phyloP scores from a whole-genome alignment of 345 rosid genomes.

The Aegle marmelos region DNA sequence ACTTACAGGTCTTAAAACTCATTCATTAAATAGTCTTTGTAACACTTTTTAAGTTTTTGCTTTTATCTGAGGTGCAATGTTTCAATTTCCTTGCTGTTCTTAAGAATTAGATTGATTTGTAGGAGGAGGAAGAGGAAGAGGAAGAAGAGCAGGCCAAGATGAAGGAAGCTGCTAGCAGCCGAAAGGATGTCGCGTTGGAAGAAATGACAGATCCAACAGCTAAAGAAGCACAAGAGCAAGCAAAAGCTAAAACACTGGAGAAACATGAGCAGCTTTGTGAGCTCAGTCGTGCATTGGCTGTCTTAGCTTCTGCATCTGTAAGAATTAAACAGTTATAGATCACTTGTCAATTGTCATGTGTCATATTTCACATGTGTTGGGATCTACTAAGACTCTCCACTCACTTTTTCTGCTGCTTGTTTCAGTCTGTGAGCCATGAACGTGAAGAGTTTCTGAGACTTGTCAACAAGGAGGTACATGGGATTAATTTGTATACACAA shows the following conservation, averaged over 20 bases:
- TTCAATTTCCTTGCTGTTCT: background rate
- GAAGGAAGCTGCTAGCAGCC: conserved; percentile 61
- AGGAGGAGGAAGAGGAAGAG: conserved; percentile 92
- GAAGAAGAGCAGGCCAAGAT: conserved; percentile 85
- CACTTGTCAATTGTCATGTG: background rate
- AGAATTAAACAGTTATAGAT: conserved; percentile 23
- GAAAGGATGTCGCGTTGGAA: conserved; percentile 79
- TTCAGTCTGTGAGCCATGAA: conserved; percentile 92
- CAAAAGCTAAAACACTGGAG: conserved; percentile 79
- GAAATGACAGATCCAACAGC: conserved; percentile 70
- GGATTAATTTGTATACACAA: background rate
- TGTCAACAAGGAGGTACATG: conserved; percentile 81
- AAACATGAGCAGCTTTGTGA: conserved; percentile 96
- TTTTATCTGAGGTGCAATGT: background rate
- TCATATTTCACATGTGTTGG: conserved; percentile 3
- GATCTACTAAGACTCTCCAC: conserved; percentile 9
- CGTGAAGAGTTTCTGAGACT: conserved; percentile 90
- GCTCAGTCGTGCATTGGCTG: conserved; percentile 94
- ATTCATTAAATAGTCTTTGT: background rate
- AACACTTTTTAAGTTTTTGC: background rate
- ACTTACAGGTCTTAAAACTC: background rate
- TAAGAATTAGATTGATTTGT: conserved; percentile 15
- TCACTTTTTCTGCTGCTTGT: conserved; percentile 22
- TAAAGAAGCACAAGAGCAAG: conserved; percentile 70
- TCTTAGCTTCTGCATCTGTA: conserved; percentile 97